Percentiles rank a stretch among this genome's conserved stretches.
Evolutionary conservation across 2,329 filamentous ascomycete species (phyloP).

Genomic region (Talaromyces sp.): DNA sequence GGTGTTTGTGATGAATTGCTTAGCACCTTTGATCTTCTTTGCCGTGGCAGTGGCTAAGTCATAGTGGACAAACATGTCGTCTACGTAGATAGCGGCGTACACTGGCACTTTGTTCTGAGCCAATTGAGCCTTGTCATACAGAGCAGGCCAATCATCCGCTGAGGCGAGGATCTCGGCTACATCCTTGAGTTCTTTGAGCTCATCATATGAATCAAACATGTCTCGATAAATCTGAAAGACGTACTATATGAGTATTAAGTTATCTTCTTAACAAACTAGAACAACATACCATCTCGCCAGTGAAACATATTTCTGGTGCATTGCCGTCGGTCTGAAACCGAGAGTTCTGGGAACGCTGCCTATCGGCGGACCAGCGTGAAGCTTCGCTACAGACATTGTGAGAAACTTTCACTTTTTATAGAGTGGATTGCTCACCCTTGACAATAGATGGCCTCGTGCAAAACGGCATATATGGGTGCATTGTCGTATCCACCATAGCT

Average conservation of each 20-base stretch:
- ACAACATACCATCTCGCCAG: conserved; percentile 69
- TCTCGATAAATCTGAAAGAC: conserved; percentile 61
- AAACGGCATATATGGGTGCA: conserved; percentile 73
- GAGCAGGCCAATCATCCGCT: conserved; percentile 62
- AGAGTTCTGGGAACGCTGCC: conserved; percentile 23
- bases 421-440: conserved; percentile 45
- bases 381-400: conserved; percentile 40
- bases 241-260: neutral
- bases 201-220: conserved; percentile 74
- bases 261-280: neutral
- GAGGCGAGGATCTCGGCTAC: conserved; percentile 67
- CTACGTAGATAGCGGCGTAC: conserved; percentile 74
- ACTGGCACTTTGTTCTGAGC: conserved; percentile 74
- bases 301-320: conserved; percentile 64
- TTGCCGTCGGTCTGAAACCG: conserved; percentile 42
- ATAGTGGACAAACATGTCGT: conserved; percentile 91
- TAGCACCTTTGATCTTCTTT: conserved; percentile 65
- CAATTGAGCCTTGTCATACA: conserved; percentile 72
- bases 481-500: conserved; percentile 63
- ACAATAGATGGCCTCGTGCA: conserved; percentile 87
- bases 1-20: conserved; percentile 76
- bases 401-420: neutral
- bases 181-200: conserved; percentile 62
- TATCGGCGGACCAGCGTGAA: conserved; percentile 69
- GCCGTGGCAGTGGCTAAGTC: conserved; percentile 69